phyloP scores from a whole-genome alignment of 108 stramenopile genomes.

The Aurantiochytrium sp. region DNA sequence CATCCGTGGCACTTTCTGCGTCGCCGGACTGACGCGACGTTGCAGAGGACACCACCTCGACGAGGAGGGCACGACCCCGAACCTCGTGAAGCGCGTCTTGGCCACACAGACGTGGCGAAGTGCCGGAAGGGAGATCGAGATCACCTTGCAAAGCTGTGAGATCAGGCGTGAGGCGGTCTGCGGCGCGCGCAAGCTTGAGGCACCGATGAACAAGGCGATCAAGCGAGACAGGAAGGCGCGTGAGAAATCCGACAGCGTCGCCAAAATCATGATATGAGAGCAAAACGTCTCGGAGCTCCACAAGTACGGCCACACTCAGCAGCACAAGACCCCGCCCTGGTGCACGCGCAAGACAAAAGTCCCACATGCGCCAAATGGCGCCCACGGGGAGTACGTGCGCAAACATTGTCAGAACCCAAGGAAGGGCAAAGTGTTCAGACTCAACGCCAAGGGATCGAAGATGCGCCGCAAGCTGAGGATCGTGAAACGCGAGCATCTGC shows the following conservation, averaged over 20 bases:
- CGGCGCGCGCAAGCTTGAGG: background rate
- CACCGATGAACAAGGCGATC: background rate
- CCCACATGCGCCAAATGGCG: background rate
- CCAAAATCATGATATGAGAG: background rate
- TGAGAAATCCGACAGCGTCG: background rate
- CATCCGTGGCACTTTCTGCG: too few relatives aligned
- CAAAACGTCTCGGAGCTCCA: background rate
- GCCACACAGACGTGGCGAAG: too few relatives aligned
- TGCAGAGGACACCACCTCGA: too few relatives aligned
- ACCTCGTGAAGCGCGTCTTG: too few relatives aligned
- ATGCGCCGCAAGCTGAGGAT: background rate
- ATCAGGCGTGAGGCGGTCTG: background rate
- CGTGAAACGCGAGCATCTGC: background rate
- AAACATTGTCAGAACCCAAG: constrained; percentile 9
- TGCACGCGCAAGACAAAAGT: background rate
- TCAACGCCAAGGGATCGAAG: background rate
- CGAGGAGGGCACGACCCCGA: too few relatives aligned
- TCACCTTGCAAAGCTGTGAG: background rate
- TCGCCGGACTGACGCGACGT: too few relatives aligned
- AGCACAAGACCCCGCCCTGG: background rate
- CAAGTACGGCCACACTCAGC: background rate
- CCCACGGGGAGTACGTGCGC: background rate
- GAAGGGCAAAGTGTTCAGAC: background rate
- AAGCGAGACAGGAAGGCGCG: background rate
- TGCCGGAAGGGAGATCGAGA: too few relatives aligned